phyloP scores from a whole-genome alignment of 352 stramenopile genomes.

The Phytophthora aleatoria region DNA sequence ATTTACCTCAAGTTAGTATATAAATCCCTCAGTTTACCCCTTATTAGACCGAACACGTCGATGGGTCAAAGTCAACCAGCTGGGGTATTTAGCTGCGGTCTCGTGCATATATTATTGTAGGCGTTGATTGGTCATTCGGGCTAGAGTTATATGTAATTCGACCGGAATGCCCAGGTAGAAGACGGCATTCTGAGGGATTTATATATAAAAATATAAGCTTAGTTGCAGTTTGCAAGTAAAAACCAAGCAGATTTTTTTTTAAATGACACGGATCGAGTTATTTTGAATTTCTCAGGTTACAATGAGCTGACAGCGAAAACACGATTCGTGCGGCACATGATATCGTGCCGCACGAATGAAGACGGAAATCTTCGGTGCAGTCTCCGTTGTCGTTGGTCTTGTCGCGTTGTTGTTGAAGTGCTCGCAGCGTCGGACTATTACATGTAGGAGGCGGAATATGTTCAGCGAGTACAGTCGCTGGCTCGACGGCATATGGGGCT shows the following conservation, averaged over 20 bases:
- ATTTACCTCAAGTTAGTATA: too few relatives aligned
- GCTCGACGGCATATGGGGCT: constrained; percentile 5
- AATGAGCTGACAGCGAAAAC: constrained; percentile 3
- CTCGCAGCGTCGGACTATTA: neutral
- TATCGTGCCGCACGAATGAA: constrained; percentile 9
- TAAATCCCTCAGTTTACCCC: too few relatives aligned
- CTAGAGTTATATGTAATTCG: too few relatives aligned
- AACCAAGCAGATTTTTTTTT: neutral
- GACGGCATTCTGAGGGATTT: too few relatives aligned
- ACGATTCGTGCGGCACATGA: constrained; percentile 3
- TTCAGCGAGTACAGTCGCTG: constrained; percentile 13
- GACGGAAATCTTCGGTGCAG: neutral
- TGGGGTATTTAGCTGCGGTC: too few relatives aligned
- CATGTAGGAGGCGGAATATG: constrained; percentile 19
- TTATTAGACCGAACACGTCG: too few relatives aligned
- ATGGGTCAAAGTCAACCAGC: too few relatives aligned
- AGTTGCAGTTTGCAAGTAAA: constrained; percentile 5
- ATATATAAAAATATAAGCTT: too few relatives aligned
- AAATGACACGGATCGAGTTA: neutral
- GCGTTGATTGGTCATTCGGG: too few relatives aligned
- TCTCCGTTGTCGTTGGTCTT: constrained; percentile 1
- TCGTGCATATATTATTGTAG: too few relatives aligned
- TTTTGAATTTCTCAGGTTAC: constrained; percentile 2
- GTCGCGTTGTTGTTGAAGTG: constrained; percentile 16
- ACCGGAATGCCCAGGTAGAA: too few relatives aligned